A percentile compares a stretch with the other conserved stretches of the same genome.
Evolutionary conservation across 257 asterid species (phyloP).

Genomic region (Plantago major): DNA sequence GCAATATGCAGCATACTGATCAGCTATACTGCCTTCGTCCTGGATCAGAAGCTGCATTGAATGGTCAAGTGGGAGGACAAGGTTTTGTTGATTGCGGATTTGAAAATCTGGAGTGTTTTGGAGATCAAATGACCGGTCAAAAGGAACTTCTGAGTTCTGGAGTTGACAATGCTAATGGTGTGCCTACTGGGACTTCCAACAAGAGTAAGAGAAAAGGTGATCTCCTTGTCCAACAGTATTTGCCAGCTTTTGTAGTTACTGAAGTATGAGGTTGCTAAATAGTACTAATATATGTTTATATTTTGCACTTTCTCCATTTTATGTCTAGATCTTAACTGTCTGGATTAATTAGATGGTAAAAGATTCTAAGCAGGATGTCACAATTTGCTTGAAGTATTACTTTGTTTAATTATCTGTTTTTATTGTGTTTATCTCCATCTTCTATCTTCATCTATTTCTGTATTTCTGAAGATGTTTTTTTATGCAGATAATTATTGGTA

Average conservation of each 20-base stretch:
- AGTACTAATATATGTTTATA: not conserved
- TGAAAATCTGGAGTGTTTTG: slow-evolving; percentile 56
- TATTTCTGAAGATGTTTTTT: too few species aligned
- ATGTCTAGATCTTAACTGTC: not conserved
- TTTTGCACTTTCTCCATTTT: slow-evolving; percentile 1
- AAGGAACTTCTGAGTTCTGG: slow-evolving; percentile 49
- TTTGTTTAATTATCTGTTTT: too few species aligned
- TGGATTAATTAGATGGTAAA: not conserved
- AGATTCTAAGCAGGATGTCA: too few species aligned
- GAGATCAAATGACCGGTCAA: slow-evolving; percentile 35
- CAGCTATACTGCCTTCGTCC: slow-evolving; percentile 77
- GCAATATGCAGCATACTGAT: slow-evolving; percentile 72
- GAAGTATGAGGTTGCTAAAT: slow-evolving; percentile 1
- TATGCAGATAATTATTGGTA: too few species aligned
- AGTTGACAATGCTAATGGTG: slow-evolving; percentile 28
- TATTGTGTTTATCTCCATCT: too few species aligned
- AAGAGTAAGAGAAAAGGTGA: slow-evolving; percentile 56
- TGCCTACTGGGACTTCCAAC: slow-evolving; percentile 27
- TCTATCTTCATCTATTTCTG: too few species aligned
- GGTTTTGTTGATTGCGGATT: slow-evolving; percentile 57
- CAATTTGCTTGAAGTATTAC: too few species aligned
- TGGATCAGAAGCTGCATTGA: slow-evolving; percentile 55
- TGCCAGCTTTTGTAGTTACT: slow-evolving; percentile 8
- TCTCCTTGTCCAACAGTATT: not conserved
- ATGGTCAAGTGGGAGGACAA: slow-evolving; percentile 39